Evolutionary conservation across 2,329 filamentous ascomycete genomes (phyloP).

Genomic region (Paecilomyces niveus): DNA sequence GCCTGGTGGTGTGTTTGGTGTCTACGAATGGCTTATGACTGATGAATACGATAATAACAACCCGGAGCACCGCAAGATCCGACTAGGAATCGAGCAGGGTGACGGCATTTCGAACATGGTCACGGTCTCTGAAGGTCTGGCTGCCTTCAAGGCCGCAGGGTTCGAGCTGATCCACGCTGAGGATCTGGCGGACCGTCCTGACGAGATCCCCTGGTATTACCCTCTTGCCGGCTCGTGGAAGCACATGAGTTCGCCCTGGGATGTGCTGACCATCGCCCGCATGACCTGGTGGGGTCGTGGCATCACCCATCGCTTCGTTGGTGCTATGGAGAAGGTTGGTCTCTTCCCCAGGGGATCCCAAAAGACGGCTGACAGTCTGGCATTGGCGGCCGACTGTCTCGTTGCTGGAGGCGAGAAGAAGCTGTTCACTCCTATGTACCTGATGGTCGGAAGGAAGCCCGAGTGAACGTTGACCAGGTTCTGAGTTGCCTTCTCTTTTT

Average conservation of each 20-base stretch:
- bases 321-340: slow-evolving; percentile 64
- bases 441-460: slow-evolving; percentile 91
- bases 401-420: slow-evolving; percentile 81
- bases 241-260: slow-evolving; percentile 71
- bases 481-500: not conserved
- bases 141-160: slow-evolving; percentile 78
- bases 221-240: slow-evolving; percentile 77
- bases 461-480: slow-evolving; percentile 21
- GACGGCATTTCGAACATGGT: slow-evolving; percentile 98
- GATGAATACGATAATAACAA: slow-evolving; percentile 89
- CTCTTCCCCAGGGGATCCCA: slow-evolving; percentile 77
- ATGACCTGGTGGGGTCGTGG: slow-evolving; percentile 82
- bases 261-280: slow-evolving; percentile 74
- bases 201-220: slow-evolving; percentile 87
- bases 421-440: slow-evolving; percentile 97
- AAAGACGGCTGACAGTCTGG: slow-evolving; percentile 91
- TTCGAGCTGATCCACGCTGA: slow-evolving; percentile 79
- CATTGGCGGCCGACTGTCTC: slow-evolving; percentile 71
- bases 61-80: slow-evolving; percentile 77
- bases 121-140: slow-evolving; percentile 69
- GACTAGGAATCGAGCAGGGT: slow-evolving; percentile 89
- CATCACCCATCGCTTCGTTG: slow-evolving; percentile 68
- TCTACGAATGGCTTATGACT: slow-evolving; percentile 99
- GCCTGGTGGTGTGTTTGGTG: slow-evolving; percentile 89
- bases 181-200: slow-evolving; percentile 71